Conservation (phyloP, 768 basidiomycete genomes). For the Pholiota molesta region DNA sequence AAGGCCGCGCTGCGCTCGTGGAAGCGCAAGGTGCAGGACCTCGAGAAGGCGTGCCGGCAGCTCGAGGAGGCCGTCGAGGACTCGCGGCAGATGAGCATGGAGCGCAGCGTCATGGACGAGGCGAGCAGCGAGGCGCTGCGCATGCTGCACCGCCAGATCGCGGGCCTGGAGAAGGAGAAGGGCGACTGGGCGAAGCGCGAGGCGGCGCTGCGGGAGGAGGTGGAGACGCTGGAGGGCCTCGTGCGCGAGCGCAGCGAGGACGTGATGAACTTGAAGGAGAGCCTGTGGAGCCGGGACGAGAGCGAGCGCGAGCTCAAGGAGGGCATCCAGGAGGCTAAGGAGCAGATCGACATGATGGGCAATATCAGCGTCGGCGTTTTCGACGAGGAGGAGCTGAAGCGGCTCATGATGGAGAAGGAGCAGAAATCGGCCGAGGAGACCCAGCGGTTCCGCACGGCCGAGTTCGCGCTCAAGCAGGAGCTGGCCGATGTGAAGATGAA, state of each 20-base stretch:
- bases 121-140: constrained; percentile 79
- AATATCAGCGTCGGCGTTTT: constrained; percentile 44
- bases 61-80: constrained; percentile 89
- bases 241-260: constrained; percentile 49
- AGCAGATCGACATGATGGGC: constrained; percentile 63
- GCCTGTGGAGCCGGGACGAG: constrained; percentile 51
- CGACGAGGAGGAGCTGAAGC: constrained; percentile 47
- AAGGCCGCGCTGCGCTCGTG: constrained; percentile 56
- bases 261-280: constrained; percentile 46
- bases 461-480: constrained; percentile 55
- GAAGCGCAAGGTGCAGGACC: constrained; percentile 78
- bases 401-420: constrained; percentile 42
- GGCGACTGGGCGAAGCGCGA: constrained; percentile 47
- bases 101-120: constrained; percentile 82
- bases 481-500: constrained; percentile 44
- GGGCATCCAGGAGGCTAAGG: constrained; percentile 56
- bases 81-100: constrained; percentile 79
- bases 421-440: constrained; percentile 42
- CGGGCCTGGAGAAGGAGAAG: constrained; percentile 72
- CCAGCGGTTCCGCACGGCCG: constrained; percentile 42
- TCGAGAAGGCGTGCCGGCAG: constrained; percentile 66
- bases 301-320: constrained; percentile 54
- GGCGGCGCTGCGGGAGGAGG: constrained; percentile 43
- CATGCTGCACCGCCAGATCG: constrained; percentile 79
- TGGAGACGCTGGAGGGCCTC: constrained; percentile 50